Evolutionary conservation across 1,284 basidiomycete genomes (phyloP).

Genomic region (Pseudozyma pruni): DNA sequence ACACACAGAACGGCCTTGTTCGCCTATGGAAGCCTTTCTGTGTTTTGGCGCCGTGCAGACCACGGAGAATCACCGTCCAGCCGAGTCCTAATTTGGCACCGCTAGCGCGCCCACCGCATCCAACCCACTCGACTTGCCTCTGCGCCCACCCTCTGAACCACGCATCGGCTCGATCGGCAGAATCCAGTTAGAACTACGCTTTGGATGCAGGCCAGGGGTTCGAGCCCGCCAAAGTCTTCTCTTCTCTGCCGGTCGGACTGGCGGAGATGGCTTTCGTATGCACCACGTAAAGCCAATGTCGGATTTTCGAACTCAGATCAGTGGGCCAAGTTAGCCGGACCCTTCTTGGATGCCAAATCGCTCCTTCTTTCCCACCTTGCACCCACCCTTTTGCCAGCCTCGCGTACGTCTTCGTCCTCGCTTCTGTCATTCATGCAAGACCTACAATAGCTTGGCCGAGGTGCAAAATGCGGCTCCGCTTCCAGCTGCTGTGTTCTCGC

Average conservation of each 20-base stretch:
- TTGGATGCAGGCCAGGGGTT: too few relatives aligned
- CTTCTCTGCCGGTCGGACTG: not conserved
- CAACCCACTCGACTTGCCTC: too few relatives aligned
- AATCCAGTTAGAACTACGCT: too few relatives aligned
- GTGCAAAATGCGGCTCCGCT: not conserved
- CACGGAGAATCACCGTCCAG: not conserved
- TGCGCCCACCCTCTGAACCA: too few relatives aligned
- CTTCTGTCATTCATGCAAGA: not conserved
- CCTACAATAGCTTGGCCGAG: not conserved
- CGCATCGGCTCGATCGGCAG: too few relatives aligned
- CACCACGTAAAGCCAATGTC: not conserved
- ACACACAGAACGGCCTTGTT: too few relatives aligned
- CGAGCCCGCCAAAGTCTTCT: not conserved
- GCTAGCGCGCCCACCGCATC: too few relatives aligned
- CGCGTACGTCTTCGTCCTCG: not conserved
- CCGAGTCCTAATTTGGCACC: too few relatives aligned
- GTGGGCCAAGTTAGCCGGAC: conserved; percentile 1
- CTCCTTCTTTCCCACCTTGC: not conserved
- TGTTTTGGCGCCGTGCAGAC: not conserved
- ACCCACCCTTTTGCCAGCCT: not conserved
- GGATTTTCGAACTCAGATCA: conserved; percentile 1
- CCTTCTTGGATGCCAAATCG: not conserved
- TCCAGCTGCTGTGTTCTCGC: not conserved
- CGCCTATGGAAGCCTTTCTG: not conserved
- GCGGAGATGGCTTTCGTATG: not conserved